Evolutionary conservation across 2,329 filamentous ascomycete genomes (phyloP).

Genomic region (Lasiodiplodia gonubiensis): DNA sequence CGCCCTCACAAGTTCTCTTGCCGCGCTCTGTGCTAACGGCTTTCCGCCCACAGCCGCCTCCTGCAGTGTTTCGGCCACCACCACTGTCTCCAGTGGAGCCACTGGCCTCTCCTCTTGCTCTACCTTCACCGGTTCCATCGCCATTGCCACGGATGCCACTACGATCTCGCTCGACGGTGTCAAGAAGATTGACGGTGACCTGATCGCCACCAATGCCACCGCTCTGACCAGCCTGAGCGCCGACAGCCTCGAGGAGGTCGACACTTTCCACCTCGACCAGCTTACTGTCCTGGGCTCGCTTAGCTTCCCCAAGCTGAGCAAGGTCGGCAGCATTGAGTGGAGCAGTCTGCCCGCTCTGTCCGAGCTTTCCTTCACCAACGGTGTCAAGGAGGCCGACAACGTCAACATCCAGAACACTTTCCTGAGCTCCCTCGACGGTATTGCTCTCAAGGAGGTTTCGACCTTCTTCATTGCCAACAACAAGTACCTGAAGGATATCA

Average conservation of each 20-base stretch:
- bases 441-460: slow-evolving; percentile 76
- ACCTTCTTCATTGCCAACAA: slow-evolving; percentile 91
- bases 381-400: slow-evolving; percentile 69
- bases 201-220: slow-evolving; percentile 60
- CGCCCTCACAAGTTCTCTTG: background rate
- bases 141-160: slow-evolving; percentile 63
- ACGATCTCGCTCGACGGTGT: slow-evolving; percentile 68
- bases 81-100: slow-evolving; percentile 67
- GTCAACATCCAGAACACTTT: slow-evolving; percentile 86
- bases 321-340: slow-evolving; percentile 72
- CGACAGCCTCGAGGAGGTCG: slow-evolving; percentile 68
- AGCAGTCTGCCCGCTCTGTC: slow-evolving; percentile 71
- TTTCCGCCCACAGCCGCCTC: slow-evolving; percentile 33
- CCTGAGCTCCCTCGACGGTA: slow-evolving; percentile 76
- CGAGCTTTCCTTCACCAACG: slow-evolving; percentile 63
- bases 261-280: slow-evolving; percentile 71
- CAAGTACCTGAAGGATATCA: slow-evolving; percentile 74
- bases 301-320: slow-evolving; percentile 67
- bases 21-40: slow-evolving; percentile 32
- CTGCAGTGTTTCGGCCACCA: slow-evolving; percentile 55
- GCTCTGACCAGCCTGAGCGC: slow-evolving; percentile 69
- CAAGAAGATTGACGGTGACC: slow-evolving; percentile 63
- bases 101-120: slow-evolving; percentile 66
- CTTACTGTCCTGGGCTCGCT: slow-evolving; percentile 73
- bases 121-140: slow-evolving; percentile 72